Conservation (phyloP, 2,329 filamentous ascomycete genomes). For the Alternaria triticimaculans region DNA sequence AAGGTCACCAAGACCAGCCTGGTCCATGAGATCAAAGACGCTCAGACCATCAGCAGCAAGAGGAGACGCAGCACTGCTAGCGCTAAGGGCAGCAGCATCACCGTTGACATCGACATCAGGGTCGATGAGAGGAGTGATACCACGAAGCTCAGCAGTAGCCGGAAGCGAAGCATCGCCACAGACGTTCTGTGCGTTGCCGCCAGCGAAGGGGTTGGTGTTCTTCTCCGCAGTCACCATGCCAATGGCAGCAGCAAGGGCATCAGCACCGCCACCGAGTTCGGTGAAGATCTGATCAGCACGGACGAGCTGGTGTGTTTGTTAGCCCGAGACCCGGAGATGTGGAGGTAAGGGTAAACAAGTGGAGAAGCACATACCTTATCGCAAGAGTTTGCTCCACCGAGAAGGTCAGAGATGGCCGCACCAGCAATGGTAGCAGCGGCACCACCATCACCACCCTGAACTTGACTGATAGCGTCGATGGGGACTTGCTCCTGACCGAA, state of each 20-base stretch:
- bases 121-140: conserved; percentile 72
- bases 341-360: background rate
- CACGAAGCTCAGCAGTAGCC: conserved; percentile 65
- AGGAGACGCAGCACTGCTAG: conserved; percentile 59
- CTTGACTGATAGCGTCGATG: conserved; percentile 61
- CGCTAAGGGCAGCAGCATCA: conserved; percentile 66
- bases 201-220: conserved; percentile 74
- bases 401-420: conserved; percentile 65
- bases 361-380: conserved; percentile 57
- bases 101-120: conserved; percentile 65
- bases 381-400: conserved; percentile 71
- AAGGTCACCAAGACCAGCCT: conserved; percentile 70
- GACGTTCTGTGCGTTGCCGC: conserved; percentile 64
- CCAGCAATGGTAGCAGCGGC: conserved; percentile 70
- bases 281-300: conserved; percentile 70
- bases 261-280: conserved; percentile 65
- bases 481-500: conserved; percentile 70
- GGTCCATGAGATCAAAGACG: conserved; percentile 68
- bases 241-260: conserved; percentile 67
- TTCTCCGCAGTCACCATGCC: conserved; percentile 72
- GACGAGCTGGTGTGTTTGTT: conserved; percentile 55
- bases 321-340: background rate
- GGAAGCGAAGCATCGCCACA: conserved; percentile 70
- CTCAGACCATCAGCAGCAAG: conserved; percentile 68
- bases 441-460: conserved; percentile 64